Conservation (phyloP, 2,329 filamentous ascomycete genomes). For the Arthroderma uncinatum region DNA sequence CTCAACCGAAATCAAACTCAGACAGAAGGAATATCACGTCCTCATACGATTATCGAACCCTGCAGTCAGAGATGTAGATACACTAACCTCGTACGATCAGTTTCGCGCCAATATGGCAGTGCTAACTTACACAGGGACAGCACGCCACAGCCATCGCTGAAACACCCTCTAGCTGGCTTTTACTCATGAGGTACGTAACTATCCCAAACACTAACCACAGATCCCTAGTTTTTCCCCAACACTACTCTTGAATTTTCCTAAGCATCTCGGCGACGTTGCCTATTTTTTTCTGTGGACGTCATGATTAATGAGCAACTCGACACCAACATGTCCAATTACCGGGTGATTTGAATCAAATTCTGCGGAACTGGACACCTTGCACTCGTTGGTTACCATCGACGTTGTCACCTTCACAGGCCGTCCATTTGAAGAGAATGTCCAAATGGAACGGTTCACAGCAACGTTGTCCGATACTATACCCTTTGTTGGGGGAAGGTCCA, state of each 20-base stretch:
- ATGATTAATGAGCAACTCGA: neutral
- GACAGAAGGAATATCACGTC: neutral
- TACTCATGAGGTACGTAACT: neutral
- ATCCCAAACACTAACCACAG: neutral
- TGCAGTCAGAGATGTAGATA: neutral
- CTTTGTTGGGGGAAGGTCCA: neutral
- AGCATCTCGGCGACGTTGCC: neutral
- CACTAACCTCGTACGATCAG: neutral
- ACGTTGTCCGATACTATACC: neutral
- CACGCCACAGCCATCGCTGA: neutral
- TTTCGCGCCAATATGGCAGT: neutral
- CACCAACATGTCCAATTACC: neutral
- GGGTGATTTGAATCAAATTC: neutral
- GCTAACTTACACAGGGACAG: neutral
- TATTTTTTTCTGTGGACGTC: neutral
- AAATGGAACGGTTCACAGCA: neutral
- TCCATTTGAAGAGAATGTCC: neutral
- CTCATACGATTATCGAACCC: neutral
- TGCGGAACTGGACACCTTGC: neutral
- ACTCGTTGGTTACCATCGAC: neutral
- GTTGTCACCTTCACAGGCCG: neutral
- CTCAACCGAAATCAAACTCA: neutral
- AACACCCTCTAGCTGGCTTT: neutral
- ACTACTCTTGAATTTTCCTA: neutral
- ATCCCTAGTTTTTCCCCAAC: neutral